These are phyloP conservation scores for Herpetomonas samuelpessoai DNA, from an alignment of 208 protist species.

Conservation along the genomic window DNA sequence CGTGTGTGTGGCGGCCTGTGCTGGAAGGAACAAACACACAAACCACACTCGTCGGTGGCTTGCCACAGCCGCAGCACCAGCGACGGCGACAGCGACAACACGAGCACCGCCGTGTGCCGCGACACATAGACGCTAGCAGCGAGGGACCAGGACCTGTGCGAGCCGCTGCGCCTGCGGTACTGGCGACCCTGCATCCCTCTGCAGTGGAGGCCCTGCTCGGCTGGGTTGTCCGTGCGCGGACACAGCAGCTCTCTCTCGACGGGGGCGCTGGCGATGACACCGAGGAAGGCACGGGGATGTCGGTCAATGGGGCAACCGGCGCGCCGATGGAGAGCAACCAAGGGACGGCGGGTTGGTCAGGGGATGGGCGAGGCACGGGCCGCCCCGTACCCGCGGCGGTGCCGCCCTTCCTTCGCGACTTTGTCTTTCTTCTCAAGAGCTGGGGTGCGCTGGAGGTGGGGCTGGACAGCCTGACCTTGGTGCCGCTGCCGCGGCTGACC, in stretches of 20 bases:
- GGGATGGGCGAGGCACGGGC: neutral
- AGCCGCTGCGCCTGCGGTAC: too few species aligned
- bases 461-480: neutral
- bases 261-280: constrained; percentile 2
- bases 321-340: too few species aligned
- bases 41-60: neutral
- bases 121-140: too few species aligned
- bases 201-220: neutral
- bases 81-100: too few species aligned
- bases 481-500: neutral
- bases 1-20: neutral
- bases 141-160: too few species aligned
- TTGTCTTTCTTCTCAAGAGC: constrained; percentile 25
- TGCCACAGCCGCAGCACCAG: too few species aligned
- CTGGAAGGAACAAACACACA: neutral
- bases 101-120: too few species aligned
- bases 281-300: neutral
- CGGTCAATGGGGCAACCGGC: neutral
- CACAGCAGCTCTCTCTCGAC: neutral
- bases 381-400: neutral
- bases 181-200: neutral
- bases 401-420: constrained; percentile 20
- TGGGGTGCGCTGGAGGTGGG: constrained; percentile 35
- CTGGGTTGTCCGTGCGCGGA: neutral
- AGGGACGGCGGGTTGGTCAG: neutral